Percentiles rank a stretch among this genome's conserved stretches.
phyloP scores from a whole-genome alignment of 2,329 filamentous ascomycete genomes.

The Hysterium pulicare region DNA sequence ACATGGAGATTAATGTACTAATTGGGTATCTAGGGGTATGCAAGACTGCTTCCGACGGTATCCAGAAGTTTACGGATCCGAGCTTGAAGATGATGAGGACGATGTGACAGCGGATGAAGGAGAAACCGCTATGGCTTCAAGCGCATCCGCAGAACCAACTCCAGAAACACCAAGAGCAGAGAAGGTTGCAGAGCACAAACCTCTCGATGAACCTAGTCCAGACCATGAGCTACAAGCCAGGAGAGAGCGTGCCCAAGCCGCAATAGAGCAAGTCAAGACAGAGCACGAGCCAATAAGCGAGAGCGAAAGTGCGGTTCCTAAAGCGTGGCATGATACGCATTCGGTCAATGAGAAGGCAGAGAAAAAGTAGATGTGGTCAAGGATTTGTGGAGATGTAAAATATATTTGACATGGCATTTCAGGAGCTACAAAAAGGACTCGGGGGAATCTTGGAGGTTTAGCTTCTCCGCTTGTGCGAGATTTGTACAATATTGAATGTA shows the following conservation, averaged over 20 bases:
- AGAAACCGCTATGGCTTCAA: background rate
- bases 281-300: conserved; percentile 35
- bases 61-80: conserved; percentile 88
- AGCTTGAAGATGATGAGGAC: conserved; percentile 73
- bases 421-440: background rate
- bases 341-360: conserved; percentile 8
- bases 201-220: conserved; percentile 9
- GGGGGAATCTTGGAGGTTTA: background rate
- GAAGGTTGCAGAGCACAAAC: conserved; percentile 15
- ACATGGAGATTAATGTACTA: conserved; percentile 3
- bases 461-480: background rate
- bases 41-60: conserved; percentile 93
- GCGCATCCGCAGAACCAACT: conserved; percentile 2
- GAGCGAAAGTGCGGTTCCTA: conserved; percentile 46
- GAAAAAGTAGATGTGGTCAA: conserved; percentile 6
- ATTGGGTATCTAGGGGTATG: conserved; percentile 66
- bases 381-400: no score
- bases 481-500: background rate
- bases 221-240: conserved; percentile 14
- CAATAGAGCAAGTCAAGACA: conserved; percentile 29
- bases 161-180: conserved; percentile 5
- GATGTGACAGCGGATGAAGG: conserved; percentile 31
- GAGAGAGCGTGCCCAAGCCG: conserved; percentile 23
- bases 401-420: no score
- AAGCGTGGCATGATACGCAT: conserved; percentile 49